Percentiles rank a stretch among this genome's conserved stretches.
phyloP scores from a whole-genome alignment of 495 filamentous ascomycete species.

The Neurospora africana region DNA sequence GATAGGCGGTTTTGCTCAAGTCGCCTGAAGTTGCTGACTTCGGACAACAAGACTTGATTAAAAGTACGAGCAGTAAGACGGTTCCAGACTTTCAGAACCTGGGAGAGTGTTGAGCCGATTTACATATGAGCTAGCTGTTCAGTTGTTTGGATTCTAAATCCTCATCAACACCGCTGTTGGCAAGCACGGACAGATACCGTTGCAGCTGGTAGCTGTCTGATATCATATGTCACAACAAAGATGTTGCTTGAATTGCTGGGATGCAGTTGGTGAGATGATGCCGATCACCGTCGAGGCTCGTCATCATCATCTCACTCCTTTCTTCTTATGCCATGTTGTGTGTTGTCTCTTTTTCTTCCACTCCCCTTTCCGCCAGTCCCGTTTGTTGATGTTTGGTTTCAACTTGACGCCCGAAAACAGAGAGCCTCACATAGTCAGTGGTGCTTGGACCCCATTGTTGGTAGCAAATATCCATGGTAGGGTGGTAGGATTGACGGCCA shows the following conservation, averaged over 20 bases:
- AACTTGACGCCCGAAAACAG: not conserved
- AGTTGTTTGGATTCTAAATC: not conserved
- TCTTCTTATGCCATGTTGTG: not conserved
- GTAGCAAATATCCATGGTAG: not conserved
- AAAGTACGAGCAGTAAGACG: not conserved
- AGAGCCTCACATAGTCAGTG: not conserved
- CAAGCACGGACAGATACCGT: not conserved
- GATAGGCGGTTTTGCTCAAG: not conserved
- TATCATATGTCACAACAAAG: not conserved
- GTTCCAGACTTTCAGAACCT: not conserved
- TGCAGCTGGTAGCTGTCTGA: not conserved
- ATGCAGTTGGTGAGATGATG: not conserved
- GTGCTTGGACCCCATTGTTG: not conserved
- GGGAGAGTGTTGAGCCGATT: too few relatives aligned
- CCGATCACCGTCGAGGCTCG: not conserved
- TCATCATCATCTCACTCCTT: not conserved
- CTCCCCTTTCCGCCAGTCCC: not conserved
- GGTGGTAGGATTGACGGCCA: not conserved
- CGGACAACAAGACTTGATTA: not conserved
- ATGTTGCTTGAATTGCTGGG: not conserved
- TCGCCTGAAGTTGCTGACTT: not conserved
- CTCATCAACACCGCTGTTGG: not conserved
- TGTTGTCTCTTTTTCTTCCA: not conserved
- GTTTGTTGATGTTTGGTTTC: not conserved
- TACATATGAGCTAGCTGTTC: too few relatives aligned